These are phyloP conservation scores for Canavalia ensiformis DNA, from an alignment of 306 rosid genomes.

Conservation along the genomic window DNA sequence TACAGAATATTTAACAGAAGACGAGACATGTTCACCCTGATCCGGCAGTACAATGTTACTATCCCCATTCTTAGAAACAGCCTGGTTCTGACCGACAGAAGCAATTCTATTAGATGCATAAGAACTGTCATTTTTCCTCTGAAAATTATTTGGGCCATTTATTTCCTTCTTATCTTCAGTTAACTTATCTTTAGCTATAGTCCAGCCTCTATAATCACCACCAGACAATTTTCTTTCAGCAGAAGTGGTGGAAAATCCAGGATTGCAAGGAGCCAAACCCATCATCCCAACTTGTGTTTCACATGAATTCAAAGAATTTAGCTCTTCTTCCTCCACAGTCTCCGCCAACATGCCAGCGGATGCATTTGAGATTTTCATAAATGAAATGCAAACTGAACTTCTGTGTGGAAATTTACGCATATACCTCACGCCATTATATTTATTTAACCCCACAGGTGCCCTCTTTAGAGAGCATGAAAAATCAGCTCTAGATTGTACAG, in stretches of 20 bases:
- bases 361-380: conserved; percentile 47
- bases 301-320: conserved; percentile 42
- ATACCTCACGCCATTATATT: conserved; percentile 31
- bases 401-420: conserved; percentile 8
- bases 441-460: conserved; percentile 50
- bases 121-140: conserved; percentile 25
- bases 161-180: conserved; percentile 51
- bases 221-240: conserved; percentile 40
- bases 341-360: conserved; percentile 53
- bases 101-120: conserved; percentile 38
- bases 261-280: conserved; percentile 31
- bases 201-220: conserved; percentile 57
- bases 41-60: conserved; percentile 23
- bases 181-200: conserved; percentile 48
- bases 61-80: conserved; percentile 34
- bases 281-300: conserved; percentile 41
- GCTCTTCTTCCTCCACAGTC: conserved; percentile 50
- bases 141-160: conserved; percentile 32
- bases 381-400: conserved; percentile 45
- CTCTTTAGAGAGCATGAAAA: conserved; percentile 48
- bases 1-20: conserved; percentile 47
- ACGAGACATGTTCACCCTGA: conserved; percentile 27
- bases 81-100: conserved; percentile 45
- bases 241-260: conserved; percentile 17
- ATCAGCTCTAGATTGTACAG: conserved; percentile 53